Conservation (phyloP, 129 eudicot genomes). For the Tanacetum coccineum region DNA sequence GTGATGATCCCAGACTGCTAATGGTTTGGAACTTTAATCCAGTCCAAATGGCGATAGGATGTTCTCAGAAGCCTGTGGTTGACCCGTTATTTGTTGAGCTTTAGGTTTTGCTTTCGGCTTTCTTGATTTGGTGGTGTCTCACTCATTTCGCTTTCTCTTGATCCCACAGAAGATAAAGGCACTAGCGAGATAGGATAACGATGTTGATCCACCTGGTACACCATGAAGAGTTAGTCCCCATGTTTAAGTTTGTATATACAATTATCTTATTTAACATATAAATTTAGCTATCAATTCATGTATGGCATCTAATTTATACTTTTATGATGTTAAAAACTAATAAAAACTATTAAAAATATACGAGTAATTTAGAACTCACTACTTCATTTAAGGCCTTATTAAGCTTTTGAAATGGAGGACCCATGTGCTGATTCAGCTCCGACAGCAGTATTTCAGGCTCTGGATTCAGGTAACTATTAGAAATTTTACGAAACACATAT, state of each 20-base stretch:
- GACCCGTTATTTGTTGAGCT: constrained; percentile 64
- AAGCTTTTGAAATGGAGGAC: constrained; percentile 82
- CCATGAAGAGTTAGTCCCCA: not conserved
- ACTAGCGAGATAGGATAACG: not conserved
- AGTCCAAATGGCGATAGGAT: not conserved
- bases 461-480: constrained; percentile 62
- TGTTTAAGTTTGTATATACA: not conserved
- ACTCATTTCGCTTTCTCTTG: constrained; percentile 52
- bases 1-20: too few relatives aligned
- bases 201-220: constrained; percentile 73
- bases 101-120: constrained; percentile 60
- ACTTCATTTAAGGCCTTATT: constrained; percentile 78
- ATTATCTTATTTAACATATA: not conserved
- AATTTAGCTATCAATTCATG: not conserved
- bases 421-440: constrained; percentile 85
- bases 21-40: too few relatives aligned
- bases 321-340: too few relatives aligned
- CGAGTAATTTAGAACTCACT: constrained; percentile 46
- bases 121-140: constrained; percentile 44
- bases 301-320: too few relatives aligned
- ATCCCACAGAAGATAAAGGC: constrained; percentile 39
- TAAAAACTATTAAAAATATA: too few relatives aligned
- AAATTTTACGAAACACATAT: not conserved
- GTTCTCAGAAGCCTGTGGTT: constrained; percentile 38
- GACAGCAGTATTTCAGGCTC: constrained; percentile 65